Percentiles rank a stretch among this genome's conserved stretches.
Conservation (phyloP, 805 yeast species). For the Tanozyma kutaoensis region DNA sequence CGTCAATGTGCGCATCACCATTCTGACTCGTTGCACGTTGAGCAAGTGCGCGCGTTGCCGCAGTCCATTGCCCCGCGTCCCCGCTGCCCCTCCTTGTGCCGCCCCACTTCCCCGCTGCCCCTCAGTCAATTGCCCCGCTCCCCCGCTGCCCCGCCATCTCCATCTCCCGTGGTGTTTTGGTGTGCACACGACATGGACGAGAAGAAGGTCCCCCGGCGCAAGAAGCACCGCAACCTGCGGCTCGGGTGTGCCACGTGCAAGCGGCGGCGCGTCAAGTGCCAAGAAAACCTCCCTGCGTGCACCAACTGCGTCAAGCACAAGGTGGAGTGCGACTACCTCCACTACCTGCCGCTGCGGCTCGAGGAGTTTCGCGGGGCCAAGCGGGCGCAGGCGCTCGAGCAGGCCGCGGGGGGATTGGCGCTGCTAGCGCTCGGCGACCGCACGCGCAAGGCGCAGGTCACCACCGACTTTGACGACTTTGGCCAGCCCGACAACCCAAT, state of each 20-base stretch:
- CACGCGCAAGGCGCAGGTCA: slow-evolving; percentile 1
- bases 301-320: slow-evolving; percentile 26
- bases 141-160: too few relatives aligned
- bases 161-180: too few relatives aligned
- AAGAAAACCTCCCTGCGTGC: slow-evolving; percentile 26
- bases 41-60: too few relatives aligned
- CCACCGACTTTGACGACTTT: slow-evolving; percentile 19
- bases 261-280: slow-evolving; percentile 8
- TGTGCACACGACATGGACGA: too few relatives aligned
- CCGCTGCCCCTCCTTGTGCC: too few relatives aligned
- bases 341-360: slow-evolving; percentile 17
- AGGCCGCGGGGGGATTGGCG: not conserved
- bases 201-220: slow-evolving; percentile 4
- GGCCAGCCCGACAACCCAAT: too few relatives aligned
- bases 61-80: too few relatives aligned
- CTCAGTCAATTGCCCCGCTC: too few relatives aligned
- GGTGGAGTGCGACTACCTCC: slow-evolving; percentile 24
- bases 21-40: too few relatives aligned
- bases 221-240: slow-evolving; percentile 12
- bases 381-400: slow-evolving; percentile 1
- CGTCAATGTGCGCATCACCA: too few relatives aligned
- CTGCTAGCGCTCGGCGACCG: slow-evolving; percentile 1
- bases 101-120: too few relatives aligned
- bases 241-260: slow-evolving; percentile 8
- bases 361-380: slow-evolving; percentile 16